phyloP scores from a whole-genome alignment of 495 filamentous ascomycete species.

The Xylaria curta region DNA sequence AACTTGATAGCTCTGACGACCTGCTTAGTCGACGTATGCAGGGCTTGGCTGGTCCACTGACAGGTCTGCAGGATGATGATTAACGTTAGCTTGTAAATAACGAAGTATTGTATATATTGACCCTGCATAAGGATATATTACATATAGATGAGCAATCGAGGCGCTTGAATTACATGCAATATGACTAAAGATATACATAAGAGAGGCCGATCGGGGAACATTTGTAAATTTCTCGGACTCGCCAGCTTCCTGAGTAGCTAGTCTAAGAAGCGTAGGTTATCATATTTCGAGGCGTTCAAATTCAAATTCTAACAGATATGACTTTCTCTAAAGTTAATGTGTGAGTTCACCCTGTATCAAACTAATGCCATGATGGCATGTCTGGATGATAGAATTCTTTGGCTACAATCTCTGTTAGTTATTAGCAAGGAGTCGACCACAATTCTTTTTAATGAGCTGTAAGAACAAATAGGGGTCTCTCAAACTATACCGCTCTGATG shows the following conservation, averaged over 20 bases:
- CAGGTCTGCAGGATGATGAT: slow-evolving; percentile 64
- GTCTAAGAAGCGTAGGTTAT: not conserved
- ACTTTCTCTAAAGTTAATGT: not conserved
- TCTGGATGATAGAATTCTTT: no score
- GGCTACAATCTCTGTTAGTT: no score
- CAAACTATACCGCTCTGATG: no score
- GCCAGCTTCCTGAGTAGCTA: not conserved
- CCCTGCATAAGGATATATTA: slow-evolving; percentile 10
- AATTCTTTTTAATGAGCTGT: no score
- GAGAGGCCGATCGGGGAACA: not conserved
- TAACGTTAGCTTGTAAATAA: slow-evolving; percentile 18
- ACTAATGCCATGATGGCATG: no score
- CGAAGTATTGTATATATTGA: slow-evolving; percentile 14
- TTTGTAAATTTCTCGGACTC: not conserved
- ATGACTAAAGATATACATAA: not conserved
- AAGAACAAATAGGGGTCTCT: no score
- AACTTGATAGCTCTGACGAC: slow-evolving; percentile 83
- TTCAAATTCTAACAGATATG: not conserved
- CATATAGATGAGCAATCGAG: not conserved
- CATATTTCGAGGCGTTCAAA: not conserved
- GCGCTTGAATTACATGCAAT: not conserved
- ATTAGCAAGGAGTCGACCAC: no score
- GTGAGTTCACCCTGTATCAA: no score
- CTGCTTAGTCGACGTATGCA: slow-evolving; percentile 84
- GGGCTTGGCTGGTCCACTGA: slow-evolving; percentile 78